Evolutionary conservation across 768 basidiomycete genomes (phyloP).

Genomic region (Leccinellum rugosiceps): DNA sequence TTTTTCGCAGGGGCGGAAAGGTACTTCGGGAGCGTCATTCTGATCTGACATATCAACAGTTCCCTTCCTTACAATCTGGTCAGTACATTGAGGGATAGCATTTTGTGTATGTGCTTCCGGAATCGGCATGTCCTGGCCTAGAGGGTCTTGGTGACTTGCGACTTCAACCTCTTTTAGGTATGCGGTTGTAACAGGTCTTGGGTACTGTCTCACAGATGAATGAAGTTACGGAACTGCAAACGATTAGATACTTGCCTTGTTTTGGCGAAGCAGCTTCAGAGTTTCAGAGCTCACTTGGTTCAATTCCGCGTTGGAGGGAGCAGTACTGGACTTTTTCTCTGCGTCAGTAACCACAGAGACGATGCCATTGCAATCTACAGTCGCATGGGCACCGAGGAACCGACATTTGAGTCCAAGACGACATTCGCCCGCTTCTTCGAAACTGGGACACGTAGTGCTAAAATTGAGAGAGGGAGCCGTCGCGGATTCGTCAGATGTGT

Average conservation of each 20-base stretch:
- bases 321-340: slow-evolving; percentile 51
- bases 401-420: slow-evolving; percentile 82
- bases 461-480: slow-evolving; percentile 17
- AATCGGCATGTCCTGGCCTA: neutral
- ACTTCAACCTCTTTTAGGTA: slow-evolving; percentile 56
- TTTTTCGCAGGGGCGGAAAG: slow-evolving; percentile 75
- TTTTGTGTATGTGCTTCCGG: slow-evolving; percentile 17
- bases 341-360: slow-evolving; percentile 50
- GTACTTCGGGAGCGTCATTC: slow-evolving; percentile 65
- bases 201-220: slow-evolving; percentile 45
- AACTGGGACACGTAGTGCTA: slow-evolving; percentile 23
- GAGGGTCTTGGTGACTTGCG: slow-evolving; percentile 18
- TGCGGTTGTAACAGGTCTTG: slow-evolving; percentile 56
- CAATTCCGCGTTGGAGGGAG: slow-evolving; percentile 53
- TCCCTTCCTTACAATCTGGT: slow-evolving; percentile 29
- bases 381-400: slow-evolving; percentile 77
- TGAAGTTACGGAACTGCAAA: neutral
- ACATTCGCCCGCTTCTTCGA: slow-evolving; percentile 30
- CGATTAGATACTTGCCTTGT: slow-evolving; percentile 49
- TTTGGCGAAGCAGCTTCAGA: slow-evolving; percentile 60
- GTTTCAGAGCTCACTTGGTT: slow-evolving; percentile 63
- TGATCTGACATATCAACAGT: slow-evolving; percentile 38
- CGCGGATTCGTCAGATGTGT: slow-evolving; percentile 1
- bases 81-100: neutral
- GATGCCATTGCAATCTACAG: slow-evolving; percentile 42